Percentiles rank a stretch among this genome's conserved stretches.
Evolutionary conservation across 192 early-diverging fungal genomes (phyloP).

Genomic region (Podila epigama): DNA sequence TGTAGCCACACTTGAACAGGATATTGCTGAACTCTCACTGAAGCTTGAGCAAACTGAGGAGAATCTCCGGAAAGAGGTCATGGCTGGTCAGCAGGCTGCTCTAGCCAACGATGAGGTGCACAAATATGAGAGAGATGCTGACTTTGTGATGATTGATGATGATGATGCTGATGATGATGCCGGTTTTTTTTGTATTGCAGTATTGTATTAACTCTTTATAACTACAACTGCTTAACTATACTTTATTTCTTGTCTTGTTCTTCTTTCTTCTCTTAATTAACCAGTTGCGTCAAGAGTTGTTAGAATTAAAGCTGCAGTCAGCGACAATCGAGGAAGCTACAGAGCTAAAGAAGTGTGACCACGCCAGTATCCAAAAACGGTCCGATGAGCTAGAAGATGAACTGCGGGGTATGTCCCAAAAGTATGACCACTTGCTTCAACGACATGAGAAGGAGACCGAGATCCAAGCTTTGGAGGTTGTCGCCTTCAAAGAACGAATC

Average conservation of each 20-base stretch:
- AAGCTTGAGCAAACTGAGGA: slow-evolving; percentile 23
- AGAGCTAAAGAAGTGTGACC: background rate
- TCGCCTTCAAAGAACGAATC: slow-evolving; percentile 37
- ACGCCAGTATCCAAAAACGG: slow-evolving; percentile 1
- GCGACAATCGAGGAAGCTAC: slow-evolving; percentile 23
- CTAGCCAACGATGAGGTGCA: slow-evolving; percentile 27
- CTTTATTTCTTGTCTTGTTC: background rate
- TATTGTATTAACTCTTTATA: background rate
- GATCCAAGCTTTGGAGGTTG: slow-evolving; percentile 7
- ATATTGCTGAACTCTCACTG: slow-evolving; percentile 11
- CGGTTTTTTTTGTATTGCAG: background rate
- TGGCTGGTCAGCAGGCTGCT: slow-evolving; percentile 4
- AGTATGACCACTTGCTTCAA: slow-evolving; percentile 28
- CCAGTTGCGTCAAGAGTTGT: slow-evolving; percentile 32
- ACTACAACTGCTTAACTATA: background rate
- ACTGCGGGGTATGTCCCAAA: slow-evolving; percentile 27
- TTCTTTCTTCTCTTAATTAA: background rate
- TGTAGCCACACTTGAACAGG: slow-evolving; percentile 15
- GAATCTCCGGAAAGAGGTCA: slow-evolving; percentile 14
- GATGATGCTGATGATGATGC: no score
- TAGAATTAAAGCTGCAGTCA: slow-evolving; percentile 39
- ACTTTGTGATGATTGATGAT: no score
- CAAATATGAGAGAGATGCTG: background rate
- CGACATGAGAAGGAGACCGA: slow-evolving; percentile 23
- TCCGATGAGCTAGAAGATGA: slow-evolving; percentile 25